These are phyloP conservation scores for Achaetomiella virescens DNA, from an alignment of 495 filamentous ascomycete species.

Conservation along the genomic window DNA sequence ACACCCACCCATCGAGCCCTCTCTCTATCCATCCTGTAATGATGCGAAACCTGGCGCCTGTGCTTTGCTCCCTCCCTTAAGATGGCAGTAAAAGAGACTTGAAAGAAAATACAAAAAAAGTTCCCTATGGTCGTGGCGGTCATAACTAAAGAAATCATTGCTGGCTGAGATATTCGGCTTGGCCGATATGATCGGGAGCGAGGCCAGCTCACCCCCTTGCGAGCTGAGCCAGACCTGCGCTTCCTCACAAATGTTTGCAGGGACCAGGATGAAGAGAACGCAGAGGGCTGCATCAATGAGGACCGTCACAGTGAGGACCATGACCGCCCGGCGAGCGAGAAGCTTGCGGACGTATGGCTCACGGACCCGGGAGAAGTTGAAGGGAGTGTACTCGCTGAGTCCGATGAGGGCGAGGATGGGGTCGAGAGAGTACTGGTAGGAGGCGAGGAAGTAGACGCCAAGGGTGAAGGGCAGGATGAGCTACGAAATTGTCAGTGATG, in stretches of 20 bases:
- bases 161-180: background rate
- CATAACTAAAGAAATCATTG: constrained; percentile 3
- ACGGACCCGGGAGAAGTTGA: constrained; percentile 76
- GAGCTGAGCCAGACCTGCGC: background rate
- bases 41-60: background rate
- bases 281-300: constrained; percentile 70
- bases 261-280: constrained; percentile 85
- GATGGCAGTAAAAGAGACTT: background rate
- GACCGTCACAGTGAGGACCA: constrained; percentile 65
- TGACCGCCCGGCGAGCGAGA: constrained; percentile 70
- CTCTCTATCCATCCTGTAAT: background rate
- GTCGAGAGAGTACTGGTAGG: constrained; percentile 91
- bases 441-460: constrained; percentile 78
- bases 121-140: constrained; percentile 13
- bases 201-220: constrained; percentile 10
- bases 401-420: constrained; percentile 84
- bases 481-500: constrained; percentile 41
- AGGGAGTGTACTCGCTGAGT: constrained; percentile 89
- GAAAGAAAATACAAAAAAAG: background rate
- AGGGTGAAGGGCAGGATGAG: constrained; percentile 89
- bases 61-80: background rate
- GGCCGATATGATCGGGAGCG: constrained; percentile 4
- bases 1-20: constrained; percentile 7
- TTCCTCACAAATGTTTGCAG: constrained; percentile 70
- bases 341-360: constrained; percentile 86